Evolutionary conservation across 208 protist genomes (phyloP), one percentile per base, ranked within the genome.

Genomic region (Wallacemonas sp.): DNA sequence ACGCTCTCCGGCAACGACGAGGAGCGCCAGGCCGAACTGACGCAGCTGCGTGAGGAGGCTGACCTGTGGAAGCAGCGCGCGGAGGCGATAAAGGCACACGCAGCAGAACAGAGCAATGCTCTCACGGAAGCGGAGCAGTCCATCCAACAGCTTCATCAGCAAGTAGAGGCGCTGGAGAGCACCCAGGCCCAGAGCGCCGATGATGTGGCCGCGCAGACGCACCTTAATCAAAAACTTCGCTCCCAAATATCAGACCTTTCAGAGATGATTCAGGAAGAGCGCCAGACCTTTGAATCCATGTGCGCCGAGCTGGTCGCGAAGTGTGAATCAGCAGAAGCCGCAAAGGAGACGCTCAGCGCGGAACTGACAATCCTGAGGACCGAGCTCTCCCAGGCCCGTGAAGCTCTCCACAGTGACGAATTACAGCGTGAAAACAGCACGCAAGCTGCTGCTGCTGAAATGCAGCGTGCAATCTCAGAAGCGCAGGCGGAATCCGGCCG

Each of bases 261-360:
- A 0, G n/a, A 58, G n/a, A 58, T 58, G 24, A 58, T 58, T 21
- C 36, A 58, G 22, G 51, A 58, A 31, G 51, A 58, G 34, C 51
- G 51, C 14, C 0, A 38, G 5, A 8, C 14, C 24, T 8, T 8
- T n/a, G 12, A 58, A 26, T 19, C 5, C 11, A 26, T 33, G 46
- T 14, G 11, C 9, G 46, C 9, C 26, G 21, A 1, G 24, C 26
- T 54, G 21, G 17, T 6, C 0, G n/a, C 19, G 14, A n/a, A 55
- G 5, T 55, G 47, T 31, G 47, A 34, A 27, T 19, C 5, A 9
- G n/a, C 47, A 6, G 6, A 19, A 19, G 47, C 47, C 19, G 17
- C 6, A 19, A 19, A 11, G 6, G 17, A 15, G 17, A 19, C 44
- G 44, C 6, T 19, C 36, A 6, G 14, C 6, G 36, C 36, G 9